Base-by-base conservation (phyloP, 2,329 filamentous ascomycete species). In the Endocalyx cinctus region DNA sequence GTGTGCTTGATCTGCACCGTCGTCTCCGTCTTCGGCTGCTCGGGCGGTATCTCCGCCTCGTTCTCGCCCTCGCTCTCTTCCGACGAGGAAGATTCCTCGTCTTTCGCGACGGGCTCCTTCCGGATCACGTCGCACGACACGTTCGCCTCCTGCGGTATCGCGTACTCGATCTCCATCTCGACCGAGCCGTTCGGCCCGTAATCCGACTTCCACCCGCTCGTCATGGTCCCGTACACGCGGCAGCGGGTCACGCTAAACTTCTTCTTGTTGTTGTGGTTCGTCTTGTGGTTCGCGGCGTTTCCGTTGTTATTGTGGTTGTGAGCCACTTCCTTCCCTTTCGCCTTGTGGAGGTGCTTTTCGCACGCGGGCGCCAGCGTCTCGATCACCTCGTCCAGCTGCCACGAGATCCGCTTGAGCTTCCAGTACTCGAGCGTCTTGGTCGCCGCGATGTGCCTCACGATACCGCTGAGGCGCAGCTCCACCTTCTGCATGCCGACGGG, bases 301-400 rank as follows among this genome's bases (percentile, higher is more conserved):
- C 31, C 33, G 16, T 27, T 23, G 22, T 7, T 29, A 3, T 18
- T 36, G 16, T 27, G 25, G 51, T 44, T 33, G 37, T 45, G 37
- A 54, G 47, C 41, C 72, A n/a, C n/a, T n/a, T n/a, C 69, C 46
- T 74, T 71, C 35, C 52, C 48, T 19, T 39, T 33, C 15, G 46
- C 34, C 50, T 76, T 73, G 50, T 75, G 70, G 7, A 72, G 60
- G 62, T 97, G 92, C 58, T 82, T 84, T 22, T 72, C 54, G 65
- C 92, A 97, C 13, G 87, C 84, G 2, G 84, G 82, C 0, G 87
- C 86, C 25, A 90, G 70, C 23, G 82, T 81, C 62, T 82, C 84
- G 57, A 87, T 77, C 25, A 80, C 83, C 69, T 98, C 90, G 55
- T 96, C 89, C 33, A 98, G 82, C 46, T 85, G 80, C 90, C 90